phyloP scores from a whole-genome alignment of 108 stramenopile species.

The Stephanodiscus minutulus region DNA sequence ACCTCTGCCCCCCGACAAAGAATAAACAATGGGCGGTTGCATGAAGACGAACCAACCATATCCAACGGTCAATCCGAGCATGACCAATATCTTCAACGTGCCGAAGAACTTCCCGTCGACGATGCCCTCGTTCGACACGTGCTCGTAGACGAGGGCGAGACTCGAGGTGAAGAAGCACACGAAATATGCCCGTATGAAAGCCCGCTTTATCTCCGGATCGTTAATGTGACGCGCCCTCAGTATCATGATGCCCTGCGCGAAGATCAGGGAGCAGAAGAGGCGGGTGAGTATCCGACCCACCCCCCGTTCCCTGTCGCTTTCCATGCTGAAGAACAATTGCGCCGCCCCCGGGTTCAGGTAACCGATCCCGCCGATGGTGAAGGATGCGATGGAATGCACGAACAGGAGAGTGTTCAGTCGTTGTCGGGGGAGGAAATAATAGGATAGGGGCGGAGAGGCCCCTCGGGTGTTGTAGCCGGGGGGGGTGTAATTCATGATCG shows the following conservation, averaged over 20 bases:
- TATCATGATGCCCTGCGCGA: conserved; percentile 64
- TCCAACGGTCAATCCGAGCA: conserved; percentile 58
- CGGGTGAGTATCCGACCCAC: conserved; percentile 50
- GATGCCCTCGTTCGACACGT: conserved; percentile 54
- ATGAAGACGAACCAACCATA: conserved; percentile 69
- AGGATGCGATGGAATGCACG: conserved; percentile 47
- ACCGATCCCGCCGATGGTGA: conserved; percentile 49
- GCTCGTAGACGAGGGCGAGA: conserved; percentile 46
- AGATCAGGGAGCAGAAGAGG: conserved; percentile 52
- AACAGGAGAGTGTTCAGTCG: conserved; percentile 57
- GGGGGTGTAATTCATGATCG: conserved; percentile 34
- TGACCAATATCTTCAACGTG: conserved; percentile 47
- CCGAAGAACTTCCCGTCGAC: conserved; percentile 60
- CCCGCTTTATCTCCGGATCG: conserved; percentile 64
- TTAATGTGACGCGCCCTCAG: conserved; percentile 55
- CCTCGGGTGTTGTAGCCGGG: conserved; percentile 16
- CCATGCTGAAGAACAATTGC: conserved; percentile 51
- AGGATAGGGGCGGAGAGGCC: conserved; percentile 38
- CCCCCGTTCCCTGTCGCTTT: conserved; percentile 49
- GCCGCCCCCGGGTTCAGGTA: conserved; percentile 38
- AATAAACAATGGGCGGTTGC: conserved; percentile 58
- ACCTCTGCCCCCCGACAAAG: conserved; percentile 16
- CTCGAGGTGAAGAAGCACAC: conserved; percentile 56
- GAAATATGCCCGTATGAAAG: conserved; percentile 59
- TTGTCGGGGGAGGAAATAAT: conserved; percentile 57